Evolutionary conservation across 140 eudicot genomes (phyloP).

Genomic region (Oenanthe javanica): DNA sequence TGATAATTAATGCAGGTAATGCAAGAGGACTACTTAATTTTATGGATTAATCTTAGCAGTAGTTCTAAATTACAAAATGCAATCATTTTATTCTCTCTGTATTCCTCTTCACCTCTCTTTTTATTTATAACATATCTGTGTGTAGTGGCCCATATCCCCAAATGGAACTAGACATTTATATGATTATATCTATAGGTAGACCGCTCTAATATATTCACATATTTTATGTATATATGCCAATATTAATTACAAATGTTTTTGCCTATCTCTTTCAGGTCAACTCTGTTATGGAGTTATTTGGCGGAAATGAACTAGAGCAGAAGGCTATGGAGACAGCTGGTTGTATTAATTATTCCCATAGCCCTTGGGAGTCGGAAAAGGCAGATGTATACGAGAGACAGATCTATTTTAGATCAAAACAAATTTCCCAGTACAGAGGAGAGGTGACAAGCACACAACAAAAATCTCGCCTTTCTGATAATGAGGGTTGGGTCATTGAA

Average conservation of each 20-base stretch:
- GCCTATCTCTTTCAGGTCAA: slow-evolving; percentile 38
- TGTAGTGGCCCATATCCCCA: not conserved
- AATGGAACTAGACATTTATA: not conserved
- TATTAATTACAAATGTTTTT: not conserved
- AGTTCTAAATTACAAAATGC: not conserved
- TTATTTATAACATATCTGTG: not conserved
- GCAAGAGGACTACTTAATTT: not conserved
- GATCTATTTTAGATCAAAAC: slow-evolving; percentile 59
- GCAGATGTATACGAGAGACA: slow-evolving; percentile 81
- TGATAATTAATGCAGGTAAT: not conserved
- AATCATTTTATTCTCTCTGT: not conserved
- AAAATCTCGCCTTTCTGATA: slow-evolving; percentile 60
- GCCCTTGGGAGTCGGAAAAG: slow-evolving; percentile 87
- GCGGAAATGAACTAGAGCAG: slow-evolving; percentile 70
- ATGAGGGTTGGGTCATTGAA: slow-evolving; percentile 84
- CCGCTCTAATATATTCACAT: not conserved
- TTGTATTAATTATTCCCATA: slow-evolving; percentile 72
- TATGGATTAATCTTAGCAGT: not conserved
- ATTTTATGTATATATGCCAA: not conserved
- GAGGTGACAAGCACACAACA: slow-evolving; percentile 92
- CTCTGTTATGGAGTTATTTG: slow-evolving; percentile 79
- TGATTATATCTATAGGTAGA: not conserved
- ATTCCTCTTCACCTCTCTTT: not conserved
- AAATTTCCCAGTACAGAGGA: slow-evolving; percentile 75
- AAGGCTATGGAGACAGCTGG: slow-evolving; percentile 83